Evolutionary conservation across 1,284 basidiomycete genomes (phyloP).

Genomic region (Puccinia horiana): DNA sequence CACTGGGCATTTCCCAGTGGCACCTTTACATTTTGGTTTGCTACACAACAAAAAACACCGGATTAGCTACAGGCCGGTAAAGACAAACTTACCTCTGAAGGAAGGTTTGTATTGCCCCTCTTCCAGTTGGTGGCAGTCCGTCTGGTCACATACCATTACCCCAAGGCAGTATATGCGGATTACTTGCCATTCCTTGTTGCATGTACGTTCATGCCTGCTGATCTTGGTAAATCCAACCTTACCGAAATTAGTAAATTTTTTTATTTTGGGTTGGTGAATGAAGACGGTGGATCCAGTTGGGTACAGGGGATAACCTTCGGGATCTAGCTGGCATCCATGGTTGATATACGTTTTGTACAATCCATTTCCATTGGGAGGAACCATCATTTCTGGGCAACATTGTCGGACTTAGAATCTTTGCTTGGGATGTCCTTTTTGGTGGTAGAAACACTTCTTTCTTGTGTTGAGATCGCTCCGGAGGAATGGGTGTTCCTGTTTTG

Average conservation of each 20-base stretch:
- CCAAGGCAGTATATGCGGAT: conserved; percentile 10
- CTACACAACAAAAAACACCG: not conserved
- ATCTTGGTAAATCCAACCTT: conserved; percentile 15
- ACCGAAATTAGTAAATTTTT: not conserved
- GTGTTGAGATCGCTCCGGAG: too few species aligned
- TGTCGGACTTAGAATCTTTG: too few species aligned
- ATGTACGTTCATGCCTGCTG: not conserved
- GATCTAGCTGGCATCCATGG: not conserved
- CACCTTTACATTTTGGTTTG: not conserved
- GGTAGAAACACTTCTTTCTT: too few species aligned
- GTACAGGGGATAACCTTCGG: not conserved
- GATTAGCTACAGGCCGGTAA: not conserved
- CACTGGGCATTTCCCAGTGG: not conserved
- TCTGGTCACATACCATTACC: not conserved
- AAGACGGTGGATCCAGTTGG: not conserved
- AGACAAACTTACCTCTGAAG: not conserved
- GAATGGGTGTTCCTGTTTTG: too few species aligned
- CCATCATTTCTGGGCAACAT: too few species aligned
- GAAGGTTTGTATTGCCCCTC: not conserved
- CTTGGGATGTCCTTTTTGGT: too few species aligned
- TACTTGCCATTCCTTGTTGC: not conserved
- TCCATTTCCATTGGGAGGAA: too few species aligned
- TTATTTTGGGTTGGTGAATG: not conserved
- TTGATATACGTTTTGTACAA: conserved; percentile 3
- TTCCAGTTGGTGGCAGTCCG: not conserved